Base-by-base conservation (phyloP, 805 yeast species). In the Grigorovia transvaalensis region DNA sequence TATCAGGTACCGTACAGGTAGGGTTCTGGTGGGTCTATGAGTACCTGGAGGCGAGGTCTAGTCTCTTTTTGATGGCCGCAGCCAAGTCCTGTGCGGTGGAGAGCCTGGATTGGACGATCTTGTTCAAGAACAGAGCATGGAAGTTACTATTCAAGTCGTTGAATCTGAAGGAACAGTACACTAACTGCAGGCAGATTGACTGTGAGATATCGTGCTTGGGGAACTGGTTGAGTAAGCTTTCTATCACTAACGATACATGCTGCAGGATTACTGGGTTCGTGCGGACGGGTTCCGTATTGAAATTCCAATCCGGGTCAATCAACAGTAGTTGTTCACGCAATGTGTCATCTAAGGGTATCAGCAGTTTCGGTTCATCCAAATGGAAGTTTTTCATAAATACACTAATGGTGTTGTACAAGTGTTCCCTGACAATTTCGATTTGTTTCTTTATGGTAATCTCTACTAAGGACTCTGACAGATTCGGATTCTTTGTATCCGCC, bases 131-230 rank as follows among this genome's bases (percentile, higher is more conserved):
- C 12, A 66, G 51, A 38, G 53, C 54, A 49, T 66, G 69, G 53
- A 63, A 68, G 50, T 68, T 68, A 30, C 48, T 51, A 44, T 67
- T 67, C 11, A 62, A 53, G 43, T 67, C 71, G 6, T 85, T 82
- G 50, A 91, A 72, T 41, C 96, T 83, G 63, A 85, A 88, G n/a
- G 96, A 84, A 57, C 96, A 87, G 68, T 90, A 91, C 0, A 88
- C 81, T 42, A 90, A 68, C 67, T 91, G 99, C 38, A 91, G 69
- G 56, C 90, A 78, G 20, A 89, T 71, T 0, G 91, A 85, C 52
- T 85, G 85, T 35, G 74, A 74, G 9, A 77, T 65, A 13, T 47
- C 38, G 4, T 42, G 50, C 2, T 44, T 17, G n/a, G 45, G 41
- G 2, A 60, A 49, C 35, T 62, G 62, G 6, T 63, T n/a, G 64